Evolutionary conservation across 768 basidiomycete species (phyloP).

Genomic region (Trametopsis cervina): DNA sequence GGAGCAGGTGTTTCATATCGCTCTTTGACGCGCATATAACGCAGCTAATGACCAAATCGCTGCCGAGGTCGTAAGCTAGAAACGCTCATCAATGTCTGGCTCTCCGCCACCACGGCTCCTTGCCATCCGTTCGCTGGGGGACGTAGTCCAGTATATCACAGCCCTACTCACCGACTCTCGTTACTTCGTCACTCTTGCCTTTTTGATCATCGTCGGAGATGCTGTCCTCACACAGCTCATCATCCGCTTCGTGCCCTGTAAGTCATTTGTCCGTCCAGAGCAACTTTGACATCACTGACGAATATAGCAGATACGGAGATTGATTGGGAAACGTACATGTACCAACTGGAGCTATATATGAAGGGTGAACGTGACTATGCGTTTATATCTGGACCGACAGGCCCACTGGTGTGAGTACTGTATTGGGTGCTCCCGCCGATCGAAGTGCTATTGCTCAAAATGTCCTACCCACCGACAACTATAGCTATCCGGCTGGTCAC

Average conservation of each 20-base stretch:
- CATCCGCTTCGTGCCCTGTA: constrained; percentile 78
- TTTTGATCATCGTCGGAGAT: constrained; percentile 67
- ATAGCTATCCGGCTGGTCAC: constrained; percentile 93
- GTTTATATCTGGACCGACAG: constrained; percentile 81
- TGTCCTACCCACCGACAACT: not conserved
- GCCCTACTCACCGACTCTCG: constrained; percentile 42
- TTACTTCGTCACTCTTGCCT: constrained; percentile 64
- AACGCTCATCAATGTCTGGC: constrained; percentile 5
- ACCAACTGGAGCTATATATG: constrained; percentile 72
- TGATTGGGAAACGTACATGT: constrained; percentile 96
- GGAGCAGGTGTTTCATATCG: not conserved
- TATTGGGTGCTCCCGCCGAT: not conserved
- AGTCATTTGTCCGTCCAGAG: constrained; percentile 24
- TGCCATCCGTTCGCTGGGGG: constrained; percentile 10
- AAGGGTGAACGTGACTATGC: constrained; percentile 82
- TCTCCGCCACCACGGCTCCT: constrained; percentile 4
- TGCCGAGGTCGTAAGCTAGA: not conserved
- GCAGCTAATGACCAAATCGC: no score
- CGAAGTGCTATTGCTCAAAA: not conserved
- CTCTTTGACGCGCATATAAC: not conserved
- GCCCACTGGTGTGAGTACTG: constrained; percentile 74
- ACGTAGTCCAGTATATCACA: constrained; percentile 11
- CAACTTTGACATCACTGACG: constrained; percentile 14
- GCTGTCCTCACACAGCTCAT: constrained; percentile 72
- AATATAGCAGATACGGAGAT: constrained; percentile 84